Evolutionary conservation across 1,139 yeast genomes (phyloP).

Genomic region (Blastobotrys petasosporus): DNA sequence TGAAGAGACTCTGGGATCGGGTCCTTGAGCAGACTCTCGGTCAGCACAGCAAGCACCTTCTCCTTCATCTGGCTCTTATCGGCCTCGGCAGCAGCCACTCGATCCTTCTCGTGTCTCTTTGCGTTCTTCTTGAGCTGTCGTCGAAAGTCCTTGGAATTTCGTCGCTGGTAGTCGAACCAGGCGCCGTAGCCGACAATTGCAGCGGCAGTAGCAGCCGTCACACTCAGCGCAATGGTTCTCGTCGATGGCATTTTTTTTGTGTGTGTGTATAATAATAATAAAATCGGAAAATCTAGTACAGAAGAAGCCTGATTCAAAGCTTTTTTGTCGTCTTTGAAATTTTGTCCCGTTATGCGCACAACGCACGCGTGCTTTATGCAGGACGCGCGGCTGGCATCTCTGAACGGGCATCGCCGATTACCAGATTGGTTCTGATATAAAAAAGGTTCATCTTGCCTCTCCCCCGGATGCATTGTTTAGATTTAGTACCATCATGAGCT

Average conservation of each 20-base stretch:
- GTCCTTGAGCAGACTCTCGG: conserved; percentile 55
- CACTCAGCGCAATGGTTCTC: conserved; percentile 29
- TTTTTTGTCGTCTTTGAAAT: no score
- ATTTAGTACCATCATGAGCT: conserved; percentile 10
- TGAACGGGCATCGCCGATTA: background rate
- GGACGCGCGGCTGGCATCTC: background rate
- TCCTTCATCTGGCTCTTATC: conserved; percentile 54
- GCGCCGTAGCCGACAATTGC: conserved; percentile 62
- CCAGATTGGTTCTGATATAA: background rate
- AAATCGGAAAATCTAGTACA: no score
- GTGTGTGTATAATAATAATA: background rate
- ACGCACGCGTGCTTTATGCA: background rate
- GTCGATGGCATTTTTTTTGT: conserved; percentile 29
- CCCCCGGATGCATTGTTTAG: background rate
- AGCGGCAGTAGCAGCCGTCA: conserved; percentile 30
- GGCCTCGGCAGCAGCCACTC: conserved; percentile 51
- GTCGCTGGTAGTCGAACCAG: conserved; percentile 89
- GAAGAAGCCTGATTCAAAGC: no score
- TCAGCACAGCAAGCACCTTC: conserved; percentile 55
- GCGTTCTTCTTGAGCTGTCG: conserved; percentile 59
- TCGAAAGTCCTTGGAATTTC: conserved; percentile 78
- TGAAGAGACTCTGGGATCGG: conserved; percentile 71
- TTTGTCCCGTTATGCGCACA: no score
- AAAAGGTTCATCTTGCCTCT: background rate
- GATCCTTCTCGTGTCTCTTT: conserved; percentile 48